Percentiles rank a stretch among this genome's conserved stretches.
These are phyloP conservation scores for Hypomyces perniciosus DNA, from an alignment of 2,329 filamentous ascomycete species.

Conservation along the genomic window DNA sequence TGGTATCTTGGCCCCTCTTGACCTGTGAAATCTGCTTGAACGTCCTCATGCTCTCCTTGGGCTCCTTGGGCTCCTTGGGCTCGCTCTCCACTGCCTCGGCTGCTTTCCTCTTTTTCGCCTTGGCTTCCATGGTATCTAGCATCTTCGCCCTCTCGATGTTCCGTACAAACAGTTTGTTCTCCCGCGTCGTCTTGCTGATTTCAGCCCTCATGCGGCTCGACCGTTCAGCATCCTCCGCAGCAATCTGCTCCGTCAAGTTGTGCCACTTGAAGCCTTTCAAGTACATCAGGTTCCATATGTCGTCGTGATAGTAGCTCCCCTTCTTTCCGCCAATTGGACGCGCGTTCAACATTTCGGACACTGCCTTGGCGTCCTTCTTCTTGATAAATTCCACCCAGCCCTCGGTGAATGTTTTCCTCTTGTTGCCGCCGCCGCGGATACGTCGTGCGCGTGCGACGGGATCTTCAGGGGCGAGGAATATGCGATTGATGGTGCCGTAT, in stretches of 20 bases:
- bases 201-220: slow-evolving; percentile 71
- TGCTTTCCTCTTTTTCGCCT: slow-evolving; percentile 34
- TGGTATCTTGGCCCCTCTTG: slow-evolving; percentile 38
- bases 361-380: slow-evolving; percentile 72
- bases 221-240: slow-evolving; percentile 74
- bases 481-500: slow-evolving; percentile 69
- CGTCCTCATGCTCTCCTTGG: slow-evolving; percentile 31
- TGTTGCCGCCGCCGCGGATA: slow-evolving; percentile 70
- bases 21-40: slow-evolving; percentile 63
- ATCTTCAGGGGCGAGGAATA: slow-evolving; percentile 75
- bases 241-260: slow-evolving; percentile 68
- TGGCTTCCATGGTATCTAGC: slow-evolving; percentile 63
- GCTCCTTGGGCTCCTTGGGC: slow-evolving; percentile 17
- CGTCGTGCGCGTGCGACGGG: slow-evolving; percentile 59
- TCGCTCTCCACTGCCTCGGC: slow-evolving; percentile 17
- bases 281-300: slow-evolving; percentile 81
- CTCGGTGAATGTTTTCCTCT: slow-evolving; percentile 74
- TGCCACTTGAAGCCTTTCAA: slow-evolving; percentile 80
- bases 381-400: slow-evolving; percentile 79
- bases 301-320: slow-evolving; percentile 74
- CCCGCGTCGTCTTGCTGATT: slow-evolving; percentile 66
- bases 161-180: slow-evolving; percentile 75
- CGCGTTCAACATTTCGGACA: slow-evolving; percentile 69
- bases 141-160: slow-evolving; percentile 79
- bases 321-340: slow-evolving; percentile 79